Base-by-base conservation (phyloP, 805 yeast genomes). In the Saccharomycopsis olivae region DNA sequence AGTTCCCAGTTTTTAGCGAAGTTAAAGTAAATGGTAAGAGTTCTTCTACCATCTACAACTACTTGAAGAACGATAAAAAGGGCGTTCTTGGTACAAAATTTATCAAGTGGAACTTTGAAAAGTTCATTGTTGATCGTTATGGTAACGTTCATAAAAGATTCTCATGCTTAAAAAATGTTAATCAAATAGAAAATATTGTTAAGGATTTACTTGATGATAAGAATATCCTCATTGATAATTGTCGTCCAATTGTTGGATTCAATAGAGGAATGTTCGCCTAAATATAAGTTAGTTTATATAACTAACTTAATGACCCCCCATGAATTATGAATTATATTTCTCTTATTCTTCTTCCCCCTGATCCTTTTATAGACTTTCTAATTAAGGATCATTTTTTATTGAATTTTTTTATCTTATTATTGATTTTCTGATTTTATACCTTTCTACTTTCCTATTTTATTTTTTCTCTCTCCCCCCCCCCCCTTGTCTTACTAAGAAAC, bases 21-120 rank as follows among this genome's bases (percentile, higher is more conserved):
- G 59, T 82, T 44, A 80, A 81, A 29, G 94, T 85, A 50, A 85
- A 85, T 57, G 95, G 95, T 31, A 62, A 65, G 50, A 58, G 73
- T 18, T 72, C 78, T 17, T 79, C 75, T 52, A 76, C 80, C 3
- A 81, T 84, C 25, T 85, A 72, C 64, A 62, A 68, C 51, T 84
- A 58, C 63, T 68, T 85, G 54, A 85, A 85, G 64, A 51, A 60
- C 33, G 56, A 74, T 70, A 70, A 75, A 70, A 51, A 66, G 13
- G 75, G 75, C 18, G 43, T 66, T 15, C 62, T 81, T 16, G 87
- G 94, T n/a, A 72, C 84, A 62, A 73, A 64, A 47, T 81, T 81
- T 40, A 71, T 80, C 50, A 69, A 74, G 56, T 81, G 89, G 89
- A 81, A 81, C 61, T 81, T 81, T 53, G 88, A 80, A 56, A 81